Evolutionary conservation across 2,329 filamentous ascomycete genomes (phyloP), one percentile per base, ranked within the genome.

Genomic region (Aaosphaeria pasadenensis): DNA sequence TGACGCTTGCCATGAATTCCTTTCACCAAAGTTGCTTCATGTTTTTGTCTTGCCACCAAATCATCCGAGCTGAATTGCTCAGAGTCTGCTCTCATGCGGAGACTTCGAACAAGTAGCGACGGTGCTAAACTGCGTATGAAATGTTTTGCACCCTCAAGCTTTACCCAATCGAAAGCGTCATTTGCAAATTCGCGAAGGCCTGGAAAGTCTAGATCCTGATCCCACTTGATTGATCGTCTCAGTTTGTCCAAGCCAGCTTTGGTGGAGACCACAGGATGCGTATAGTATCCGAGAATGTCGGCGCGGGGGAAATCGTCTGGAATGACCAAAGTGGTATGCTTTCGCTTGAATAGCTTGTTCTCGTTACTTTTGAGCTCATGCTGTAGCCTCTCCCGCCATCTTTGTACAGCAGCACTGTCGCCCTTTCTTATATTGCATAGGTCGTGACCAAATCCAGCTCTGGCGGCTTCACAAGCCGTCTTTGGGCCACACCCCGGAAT

Each of bases 401-500:
- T 74, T 1, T 71, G 72, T 41, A 95, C 73, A 3, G 79, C 86
- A 1, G 70, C 72, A 2, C 70, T 70, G 57, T 91, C 85, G 5
- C 79, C 77, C 32, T 72, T 76, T 48, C 82, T 79, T 30, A 94
- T 71, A 2, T 73, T 76, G 64, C 88, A 92, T 4, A 97, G 73
- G 33, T 86, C 82, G 49, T 78, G 81, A 2, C 92, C 94, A 68
- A 92, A 97, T 0, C 91, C 91, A 45, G 90, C 94, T 60, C 83
- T 83, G 32, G 91, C 91, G 46, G 94, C 95, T 66, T 96, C 90
- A 56, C 88, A 94, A 0, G 94, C 92, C 7, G 91, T 77, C 63
- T 92, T 95, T 43, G 90, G 83, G 1, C 94, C 94, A 58, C 91
- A 95, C 4, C 89, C 88, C 0, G 88, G 85, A 11, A 99, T 86